These are phyloP conservation scores for Zymoseptoria pseudotritici DNA, from an alignment of 2,329 filamentous ascomycete species.

Conservation along the genomic window DNA sequence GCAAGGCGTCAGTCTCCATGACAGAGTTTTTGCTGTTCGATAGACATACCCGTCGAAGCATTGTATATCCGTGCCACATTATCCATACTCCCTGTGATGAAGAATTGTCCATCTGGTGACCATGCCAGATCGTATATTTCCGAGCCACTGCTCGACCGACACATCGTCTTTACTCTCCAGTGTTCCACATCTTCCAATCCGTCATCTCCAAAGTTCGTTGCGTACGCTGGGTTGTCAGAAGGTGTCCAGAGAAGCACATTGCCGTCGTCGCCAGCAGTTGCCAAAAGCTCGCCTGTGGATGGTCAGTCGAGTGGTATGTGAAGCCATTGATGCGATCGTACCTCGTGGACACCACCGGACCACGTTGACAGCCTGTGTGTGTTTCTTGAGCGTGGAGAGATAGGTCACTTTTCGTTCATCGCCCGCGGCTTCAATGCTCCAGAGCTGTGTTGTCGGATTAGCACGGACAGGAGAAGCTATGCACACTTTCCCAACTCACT, in stretches of 20 bases:
- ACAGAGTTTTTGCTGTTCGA: no score
- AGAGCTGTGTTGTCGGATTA: conserved; percentile 55
- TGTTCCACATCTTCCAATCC: conserved; percentile 88
- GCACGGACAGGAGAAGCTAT: background rate
- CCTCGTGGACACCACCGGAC: conserved; percentile 93
- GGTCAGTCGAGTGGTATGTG: background rate
- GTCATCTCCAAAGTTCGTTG: conserved; percentile 67
- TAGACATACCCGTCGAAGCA: conserved; percentile 68
- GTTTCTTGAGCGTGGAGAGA: conserved; percentile 81
- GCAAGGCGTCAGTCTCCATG: conserved; percentile 16
- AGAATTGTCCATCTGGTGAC: conserved; percentile 94
- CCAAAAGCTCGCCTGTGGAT: conserved; percentile 72
- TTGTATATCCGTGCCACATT: conserved; percentile 97
- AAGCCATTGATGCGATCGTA: conserved; percentile 35
- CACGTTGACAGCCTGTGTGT: conserved; percentile 96
- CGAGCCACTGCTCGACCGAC: conserved; percentile 73
- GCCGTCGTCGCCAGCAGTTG: conserved; percentile 92
- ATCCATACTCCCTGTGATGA: conserved; percentile 99
- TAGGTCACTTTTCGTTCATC: conserved; percentile 88
- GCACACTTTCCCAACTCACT: conserved; percentile 40
- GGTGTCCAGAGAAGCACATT: conserved; percentile 96
- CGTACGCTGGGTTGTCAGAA: conserved; percentile 62
- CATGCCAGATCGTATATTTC: conserved; percentile 98
- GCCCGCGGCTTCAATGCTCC: conserved; percentile 78
- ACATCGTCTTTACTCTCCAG: conserved; percentile 97